phyloP scores from a whole-genome alignment of 495 filamentous ascomycete species.

The Aspergillus olivimuriae region DNA sequence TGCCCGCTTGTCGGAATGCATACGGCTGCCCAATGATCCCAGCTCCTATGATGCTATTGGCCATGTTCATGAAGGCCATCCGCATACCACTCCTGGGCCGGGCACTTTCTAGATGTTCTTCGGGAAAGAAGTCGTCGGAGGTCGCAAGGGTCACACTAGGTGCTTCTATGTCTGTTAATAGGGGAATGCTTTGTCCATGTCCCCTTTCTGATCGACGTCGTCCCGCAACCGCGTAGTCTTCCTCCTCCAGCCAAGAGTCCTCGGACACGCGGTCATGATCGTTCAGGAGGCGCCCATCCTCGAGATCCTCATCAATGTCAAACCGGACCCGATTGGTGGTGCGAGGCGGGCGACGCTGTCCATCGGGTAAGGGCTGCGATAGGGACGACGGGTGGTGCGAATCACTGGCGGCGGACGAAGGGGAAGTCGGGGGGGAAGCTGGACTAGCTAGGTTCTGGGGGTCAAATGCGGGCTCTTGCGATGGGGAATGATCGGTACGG shows the following conservation, averaged over 20 bases:
- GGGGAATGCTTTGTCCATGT: conserved; percentile 54
- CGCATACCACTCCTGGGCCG: conserved; percentile 60
- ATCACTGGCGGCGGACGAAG: conserved; percentile 12
- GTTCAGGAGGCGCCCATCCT: conserved; percentile 30
- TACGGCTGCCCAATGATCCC: conserved; percentile 98
- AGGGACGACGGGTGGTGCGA: conserved; percentile 38
- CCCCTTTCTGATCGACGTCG: conserved; percentile 15
- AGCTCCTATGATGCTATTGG: conserved; percentile 95
- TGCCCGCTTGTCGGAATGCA: conserved; percentile 83
- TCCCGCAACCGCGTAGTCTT: conserved; percentile 42
- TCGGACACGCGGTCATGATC: conserved; percentile 34
- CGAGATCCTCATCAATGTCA: conserved; percentile 51
- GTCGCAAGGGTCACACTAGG: conserved; percentile 79
- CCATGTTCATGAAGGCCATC: conserved; percentile 96
- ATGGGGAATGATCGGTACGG: conserved; percentile 7
- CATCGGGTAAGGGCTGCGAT: conserved; percentile 32
- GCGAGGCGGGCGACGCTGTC: conserved; percentile 57
- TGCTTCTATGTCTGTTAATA: conserved; percentile 81
- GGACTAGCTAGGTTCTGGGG: conserved; percentile 13
- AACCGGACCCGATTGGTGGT: conserved; percentile 87
- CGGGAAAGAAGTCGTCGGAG: conserved; percentile 50
- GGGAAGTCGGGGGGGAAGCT: conserved; percentile 8
- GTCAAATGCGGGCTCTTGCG: conserved; percentile 23
- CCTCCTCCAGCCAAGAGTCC: conserved; percentile 50
- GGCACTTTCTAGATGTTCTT: conserved; percentile 53